phyloP scores from a whole-genome alignment of 2,329 filamentous ascomycete genomes.

The Alternaria longipes region DNA sequence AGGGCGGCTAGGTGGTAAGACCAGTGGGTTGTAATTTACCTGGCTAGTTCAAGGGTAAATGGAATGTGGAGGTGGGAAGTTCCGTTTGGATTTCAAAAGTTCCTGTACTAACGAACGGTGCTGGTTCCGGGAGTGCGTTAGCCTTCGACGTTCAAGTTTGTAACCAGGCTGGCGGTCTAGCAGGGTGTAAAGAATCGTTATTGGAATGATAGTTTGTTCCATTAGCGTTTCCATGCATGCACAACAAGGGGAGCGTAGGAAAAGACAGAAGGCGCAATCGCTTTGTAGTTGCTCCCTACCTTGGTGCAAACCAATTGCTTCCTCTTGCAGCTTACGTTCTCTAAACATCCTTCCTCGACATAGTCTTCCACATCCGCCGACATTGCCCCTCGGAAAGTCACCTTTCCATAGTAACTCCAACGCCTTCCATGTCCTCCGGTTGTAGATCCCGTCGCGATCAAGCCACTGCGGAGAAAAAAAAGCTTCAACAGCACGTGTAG shows the following conservation, averaged over 20 bases:
- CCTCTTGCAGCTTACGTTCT: neutral
- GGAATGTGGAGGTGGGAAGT: slow-evolving; percentile 2
- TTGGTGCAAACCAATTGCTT: neutral
- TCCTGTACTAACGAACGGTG: neutral
- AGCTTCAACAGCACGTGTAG: neutral
- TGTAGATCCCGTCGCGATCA: neutral
- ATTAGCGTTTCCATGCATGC: neutral
- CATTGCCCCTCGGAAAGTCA: slow-evolving; percentile 1
- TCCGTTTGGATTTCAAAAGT: neutral
- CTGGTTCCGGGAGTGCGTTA: neutral
- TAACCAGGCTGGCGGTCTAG: neutral
- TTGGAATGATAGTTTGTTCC: neutral
- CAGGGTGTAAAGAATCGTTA: neutral
- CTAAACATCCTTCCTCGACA: neutral
- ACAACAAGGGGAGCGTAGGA: too few species aligned
- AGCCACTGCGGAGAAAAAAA: neutral
- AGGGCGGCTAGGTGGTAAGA: neutral
- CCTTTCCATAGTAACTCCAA: neutral
- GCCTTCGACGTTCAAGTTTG: neutral
- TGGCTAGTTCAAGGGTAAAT: neutral
- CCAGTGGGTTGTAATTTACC: neutral
- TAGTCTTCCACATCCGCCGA: neutral
- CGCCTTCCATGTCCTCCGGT: neutral
- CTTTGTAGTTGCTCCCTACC: neutral
- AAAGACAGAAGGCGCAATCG: neutral